A percentile compares a stretch with the other conserved stretches of the same genome.
phyloP scores from a whole-genome alignment of 352 stramenopile species.

The Globisporangium ultimum region DNA sequence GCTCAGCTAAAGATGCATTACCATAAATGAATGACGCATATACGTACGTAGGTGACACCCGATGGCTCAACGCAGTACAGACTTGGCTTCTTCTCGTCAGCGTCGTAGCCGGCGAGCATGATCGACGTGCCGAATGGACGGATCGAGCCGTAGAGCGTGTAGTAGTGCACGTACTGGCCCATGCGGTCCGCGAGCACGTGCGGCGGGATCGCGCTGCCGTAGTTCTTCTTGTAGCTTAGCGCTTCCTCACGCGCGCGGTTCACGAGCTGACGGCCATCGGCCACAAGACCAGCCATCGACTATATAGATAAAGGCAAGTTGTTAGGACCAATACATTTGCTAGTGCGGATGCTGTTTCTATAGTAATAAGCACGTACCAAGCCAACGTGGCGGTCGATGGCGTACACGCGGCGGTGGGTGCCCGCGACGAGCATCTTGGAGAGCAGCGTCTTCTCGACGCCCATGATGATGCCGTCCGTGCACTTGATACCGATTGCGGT shows the following conservation, averaged over 20 bases:
- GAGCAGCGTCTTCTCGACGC: constrained; percentile 94
- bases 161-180: constrained; percentile 98
- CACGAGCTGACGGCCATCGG: constrained; percentile 96
- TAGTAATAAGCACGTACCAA: constrained; percentile 39
- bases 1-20: neutral
- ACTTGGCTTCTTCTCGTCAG: constrained; percentile 86
- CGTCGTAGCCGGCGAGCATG: constrained; percentile 96
- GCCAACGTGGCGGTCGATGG: constrained; percentile 91
- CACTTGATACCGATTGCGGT: constrained; percentile 98
- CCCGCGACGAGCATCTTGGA: constrained; percentile 92
- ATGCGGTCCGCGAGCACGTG: constrained; percentile 93
- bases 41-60: constrained; percentile 82
- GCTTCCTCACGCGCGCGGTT: constrained; percentile 94
- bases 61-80: constrained; percentile 94
- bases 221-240: constrained; percentile 95
- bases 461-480: constrained; percentile 97
- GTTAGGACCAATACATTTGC: no score
- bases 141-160: constrained; percentile 97
- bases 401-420: constrained; percentile 84
- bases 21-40: neutral
- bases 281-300: constrained; percentile 94
- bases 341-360: no score
- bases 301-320: constrained; percentile 10
- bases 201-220: constrained; percentile 92
- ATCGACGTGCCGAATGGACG: constrained; percentile 96